A percentile compares a stretch with the other conserved stretches of the same genome.
Evolutionary conservation across 2,329 filamentous ascomycete species (phyloP).

Genomic region (Talaromyces sp.): DNA sequence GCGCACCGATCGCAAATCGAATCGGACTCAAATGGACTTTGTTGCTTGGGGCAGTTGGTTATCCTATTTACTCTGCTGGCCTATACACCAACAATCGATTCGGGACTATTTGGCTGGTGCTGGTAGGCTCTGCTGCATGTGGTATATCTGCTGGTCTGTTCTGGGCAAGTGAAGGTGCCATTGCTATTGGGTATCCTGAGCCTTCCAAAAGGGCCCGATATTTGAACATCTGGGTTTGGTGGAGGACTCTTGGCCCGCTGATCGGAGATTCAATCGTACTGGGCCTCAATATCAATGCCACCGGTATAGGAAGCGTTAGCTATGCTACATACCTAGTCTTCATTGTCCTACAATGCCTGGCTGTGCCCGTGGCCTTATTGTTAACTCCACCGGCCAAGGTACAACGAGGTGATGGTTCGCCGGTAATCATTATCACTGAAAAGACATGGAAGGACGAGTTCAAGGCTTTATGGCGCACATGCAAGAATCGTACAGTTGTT

Average conservation of each 20-base stretch:
- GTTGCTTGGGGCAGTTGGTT: slow-evolving; percentile 43
- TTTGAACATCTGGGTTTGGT: slow-evolving; percentile 50
- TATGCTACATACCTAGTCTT: slow-evolving; percentile 44
- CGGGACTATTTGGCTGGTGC: slow-evolving; percentile 45
- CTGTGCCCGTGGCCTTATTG: slow-evolving; percentile 38
- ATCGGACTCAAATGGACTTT: slow-evolving; percentile 49
- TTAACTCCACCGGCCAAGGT: slow-evolving; percentile 43
- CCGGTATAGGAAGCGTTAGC: slow-evolving; percentile 28
- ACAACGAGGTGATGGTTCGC: slow-evolving; percentile 40
- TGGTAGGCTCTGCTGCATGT: slow-evolving; percentile 48
- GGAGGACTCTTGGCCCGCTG: slow-evolving; percentile 49
- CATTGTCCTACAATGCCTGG: slow-evolving; percentile 39
- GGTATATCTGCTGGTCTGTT: slow-evolving; percentile 50
- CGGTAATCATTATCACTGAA: slow-evolving; percentile 37
- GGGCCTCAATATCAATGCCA: slow-evolving; percentile 37
- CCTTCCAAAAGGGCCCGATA: slow-evolving; percentile 47
- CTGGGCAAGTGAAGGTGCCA: slow-evolving; percentile 51
- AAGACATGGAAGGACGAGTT: slow-evolving; percentile 42
- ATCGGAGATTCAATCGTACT: slow-evolving; percentile 48
- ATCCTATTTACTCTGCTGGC: slow-evolving; percentile 48
- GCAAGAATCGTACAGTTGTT: slow-evolving; percentile 32
- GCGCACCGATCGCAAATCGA: slow-evolving; percentile 48
- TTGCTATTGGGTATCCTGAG: slow-evolving; percentile 50
- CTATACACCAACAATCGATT: slow-evolving; percentile 43
- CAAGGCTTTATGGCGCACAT: slow-evolving; percentile 33